A percentile compares a stretch with the other conserved stretches of the same genome.
Conservation (phyloP, 805 yeast genomes). For the Saccharomycopsis vini region DNA sequence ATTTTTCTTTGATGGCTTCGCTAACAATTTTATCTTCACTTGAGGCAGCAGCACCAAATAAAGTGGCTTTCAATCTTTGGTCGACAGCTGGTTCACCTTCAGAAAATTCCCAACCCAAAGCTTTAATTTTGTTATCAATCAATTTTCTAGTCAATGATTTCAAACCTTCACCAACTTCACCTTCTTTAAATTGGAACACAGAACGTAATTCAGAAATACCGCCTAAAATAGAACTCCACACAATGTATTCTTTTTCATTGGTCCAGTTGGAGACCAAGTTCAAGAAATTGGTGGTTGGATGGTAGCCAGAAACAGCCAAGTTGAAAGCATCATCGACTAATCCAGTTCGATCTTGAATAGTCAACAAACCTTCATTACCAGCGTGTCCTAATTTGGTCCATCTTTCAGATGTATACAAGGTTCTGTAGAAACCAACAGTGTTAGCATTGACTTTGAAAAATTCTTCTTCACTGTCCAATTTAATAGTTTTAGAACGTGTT, state of each 20-base stretch:
- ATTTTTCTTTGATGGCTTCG: slow-evolving; percentile 34
- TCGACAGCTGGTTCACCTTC: slow-evolving; percentile 47
- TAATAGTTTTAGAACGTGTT: slow-evolving; percentile 38
- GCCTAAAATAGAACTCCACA: slow-evolving; percentile 53
- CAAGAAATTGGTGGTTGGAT: slow-evolving; percentile 52
- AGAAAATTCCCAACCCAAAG: slow-evolving; percentile 56
- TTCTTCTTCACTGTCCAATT: slow-evolving; percentile 32
- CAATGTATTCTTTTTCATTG: slow-evolving; percentile 51
- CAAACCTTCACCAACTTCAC: slow-evolving; percentile 37
- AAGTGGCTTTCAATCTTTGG: slow-evolving; percentile 57
- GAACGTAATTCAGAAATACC: slow-evolving; percentile 40
- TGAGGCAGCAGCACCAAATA: slow-evolving; percentile 52
- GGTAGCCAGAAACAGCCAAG: slow-evolving; percentile 61
- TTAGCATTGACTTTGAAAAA: slow-evolving; percentile 67
- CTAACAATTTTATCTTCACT: slow-evolving; percentile 38
- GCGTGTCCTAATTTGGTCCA: slow-evolving; percentile 60
- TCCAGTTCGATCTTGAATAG: slow-evolving; percentile 73
- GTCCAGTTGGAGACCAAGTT: slow-evolving; percentile 53
- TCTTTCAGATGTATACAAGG: slow-evolving; percentile 60
- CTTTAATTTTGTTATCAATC: slow-evolving; percentile 42
- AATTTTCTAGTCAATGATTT: slow-evolving; percentile 45
- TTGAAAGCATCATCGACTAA: slow-evolving; percentile 74
- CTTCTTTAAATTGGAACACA: slow-evolving; percentile 50
- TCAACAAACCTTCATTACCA: slow-evolving; percentile 46
- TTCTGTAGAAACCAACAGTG: slow-evolving; percentile 68